phyloP scores from a whole-genome alignment of 2,329 filamentous ascomycete species.

The Blastomyces gilchristii region DNA sequence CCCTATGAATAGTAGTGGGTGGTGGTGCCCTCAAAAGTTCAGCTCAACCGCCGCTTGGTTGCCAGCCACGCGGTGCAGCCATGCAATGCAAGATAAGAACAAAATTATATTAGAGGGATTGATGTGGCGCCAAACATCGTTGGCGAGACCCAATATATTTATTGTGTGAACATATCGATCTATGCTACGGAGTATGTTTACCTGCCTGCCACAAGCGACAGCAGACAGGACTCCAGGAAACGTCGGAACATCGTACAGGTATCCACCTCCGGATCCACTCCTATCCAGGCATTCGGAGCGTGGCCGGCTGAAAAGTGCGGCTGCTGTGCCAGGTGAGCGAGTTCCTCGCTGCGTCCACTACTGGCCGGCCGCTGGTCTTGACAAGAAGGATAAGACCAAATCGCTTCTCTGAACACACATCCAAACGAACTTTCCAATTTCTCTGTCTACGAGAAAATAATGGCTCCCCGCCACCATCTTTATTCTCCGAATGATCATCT shows the following conservation, averaged over 20 bases:
- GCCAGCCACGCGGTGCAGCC: background rate
- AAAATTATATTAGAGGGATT: background rate
- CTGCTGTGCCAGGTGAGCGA: background rate
- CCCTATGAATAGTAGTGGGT: background rate
- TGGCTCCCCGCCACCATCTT: background rate
- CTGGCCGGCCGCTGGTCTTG: background rate
- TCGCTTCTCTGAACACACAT: background rate
- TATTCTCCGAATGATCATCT: background rate
- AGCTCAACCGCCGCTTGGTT: background rate
- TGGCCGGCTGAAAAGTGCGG: background rate
- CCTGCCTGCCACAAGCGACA: background rate
- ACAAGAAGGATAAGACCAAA: background rate
- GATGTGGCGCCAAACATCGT: background rate
- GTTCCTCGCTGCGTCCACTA: background rate
- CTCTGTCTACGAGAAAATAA: background rate
- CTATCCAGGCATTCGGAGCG: background rate
- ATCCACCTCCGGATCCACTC: background rate
- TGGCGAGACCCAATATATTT: background rate
- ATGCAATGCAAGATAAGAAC: background rate
- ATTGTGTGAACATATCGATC: background rate
- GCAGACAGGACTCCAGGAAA: background rate
- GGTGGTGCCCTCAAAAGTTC: background rate
- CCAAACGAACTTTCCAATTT: background rate
- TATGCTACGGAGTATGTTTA: no score
- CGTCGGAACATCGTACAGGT: background rate